These are phyloP conservation scores for Hippophae rhamnoides DNA, from an alignment of 306 rosid species.

Conservation along the genomic window DNA sequence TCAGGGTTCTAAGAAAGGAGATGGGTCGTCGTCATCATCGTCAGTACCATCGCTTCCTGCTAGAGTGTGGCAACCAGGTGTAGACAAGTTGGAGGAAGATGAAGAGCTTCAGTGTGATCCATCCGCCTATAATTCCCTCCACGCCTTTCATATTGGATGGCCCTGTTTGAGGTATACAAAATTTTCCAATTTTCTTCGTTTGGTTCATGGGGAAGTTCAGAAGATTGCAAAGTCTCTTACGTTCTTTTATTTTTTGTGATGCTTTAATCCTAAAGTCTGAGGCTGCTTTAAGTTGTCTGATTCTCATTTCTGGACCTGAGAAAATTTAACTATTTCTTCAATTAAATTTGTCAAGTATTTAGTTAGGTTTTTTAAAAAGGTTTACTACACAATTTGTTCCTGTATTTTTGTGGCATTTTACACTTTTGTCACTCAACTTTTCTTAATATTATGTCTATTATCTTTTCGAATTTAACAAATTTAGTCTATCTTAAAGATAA, in stretches of 20 bases:
- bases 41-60: constrained; percentile 46
- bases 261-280: constrained; percentile 5
- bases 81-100: constrained; percentile 85
- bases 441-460: too few relatives aligned
- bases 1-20: constrained; percentile 47
- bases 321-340: too few relatives aligned
- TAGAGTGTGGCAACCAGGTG: constrained; percentile 95
- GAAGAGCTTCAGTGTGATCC: constrained; percentile 97
- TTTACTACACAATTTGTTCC: background rate
- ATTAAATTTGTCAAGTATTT: too few relatives aligned
- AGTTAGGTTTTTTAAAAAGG: background rate
- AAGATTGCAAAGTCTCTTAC: background rate
- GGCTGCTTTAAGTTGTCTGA: background rate
- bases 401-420: too few relatives aligned
- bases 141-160: constrained; percentile 81
- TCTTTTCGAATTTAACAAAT: too few relatives aligned
- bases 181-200: background rate
- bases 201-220: background rate
- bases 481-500: too few relatives aligned
- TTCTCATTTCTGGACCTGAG: too few relatives aligned
- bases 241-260: background rate
- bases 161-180: constrained; percentile 71
- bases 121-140: constrained; percentile 87
- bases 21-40: constrained; percentile 58
- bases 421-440: too few relatives aligned